phyloP scores from a whole-genome alignment of 2,329 filamentous ascomycete genomes.

The Erysiphe pulchra region DNA sequence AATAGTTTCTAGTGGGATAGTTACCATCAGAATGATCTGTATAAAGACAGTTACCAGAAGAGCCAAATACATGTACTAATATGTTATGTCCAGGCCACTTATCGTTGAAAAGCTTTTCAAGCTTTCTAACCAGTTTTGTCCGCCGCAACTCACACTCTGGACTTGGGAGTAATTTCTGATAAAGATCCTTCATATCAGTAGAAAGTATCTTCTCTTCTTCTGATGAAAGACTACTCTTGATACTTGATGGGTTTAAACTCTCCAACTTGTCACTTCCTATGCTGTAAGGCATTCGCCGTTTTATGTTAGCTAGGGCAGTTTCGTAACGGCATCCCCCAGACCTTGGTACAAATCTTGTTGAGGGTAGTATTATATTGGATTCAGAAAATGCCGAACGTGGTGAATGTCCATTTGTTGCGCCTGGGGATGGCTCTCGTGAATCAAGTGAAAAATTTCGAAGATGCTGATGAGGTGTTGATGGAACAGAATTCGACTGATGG shows the following conservation, averaged over 20 bases:
- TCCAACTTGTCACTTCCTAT: slow-evolving; percentile 60
- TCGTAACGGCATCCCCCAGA: slow-evolving; percentile 60
- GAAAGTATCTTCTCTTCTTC: slow-evolving; percentile 54
- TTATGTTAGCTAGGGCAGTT: slow-evolving; percentile 55
- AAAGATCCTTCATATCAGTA: slow-evolving; percentile 64
- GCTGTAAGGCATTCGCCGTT: slow-evolving; percentile 76
- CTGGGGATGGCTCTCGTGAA: slow-evolving; percentile 61
- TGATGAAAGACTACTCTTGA: slow-evolving; percentile 42
- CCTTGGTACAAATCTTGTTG: slow-evolving; percentile 35
- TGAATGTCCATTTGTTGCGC: slow-evolving; percentile 50
- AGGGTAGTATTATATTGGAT: slow-evolving; percentile 48
- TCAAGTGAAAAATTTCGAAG: slow-evolving; percentile 58
- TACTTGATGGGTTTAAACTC: slow-evolving; percentile 41
- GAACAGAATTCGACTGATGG: slow-evolving; percentile 67
- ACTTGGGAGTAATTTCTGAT: slow-evolving; percentile 62
- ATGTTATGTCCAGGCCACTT: slow-evolving; percentile 85
- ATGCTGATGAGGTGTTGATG: slow-evolving; percentile 78
- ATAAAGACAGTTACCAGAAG: slow-evolving; percentile 81
- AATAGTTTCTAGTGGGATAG: slow-evolving; percentile 11
- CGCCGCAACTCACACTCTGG: slow-evolving; percentile 53
- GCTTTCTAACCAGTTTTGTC: slow-evolving; percentile 53
- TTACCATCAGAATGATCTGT: slow-evolving; percentile 88
- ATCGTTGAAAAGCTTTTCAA: slow-evolving; percentile 67
- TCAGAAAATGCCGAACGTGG: slow-evolving; percentile 80
- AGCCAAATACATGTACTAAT: slow-evolving; percentile 85